phyloP scores from a whole-genome alignment of 768 basidiomycete species.

The Leccinum incarnatum region DNA sequence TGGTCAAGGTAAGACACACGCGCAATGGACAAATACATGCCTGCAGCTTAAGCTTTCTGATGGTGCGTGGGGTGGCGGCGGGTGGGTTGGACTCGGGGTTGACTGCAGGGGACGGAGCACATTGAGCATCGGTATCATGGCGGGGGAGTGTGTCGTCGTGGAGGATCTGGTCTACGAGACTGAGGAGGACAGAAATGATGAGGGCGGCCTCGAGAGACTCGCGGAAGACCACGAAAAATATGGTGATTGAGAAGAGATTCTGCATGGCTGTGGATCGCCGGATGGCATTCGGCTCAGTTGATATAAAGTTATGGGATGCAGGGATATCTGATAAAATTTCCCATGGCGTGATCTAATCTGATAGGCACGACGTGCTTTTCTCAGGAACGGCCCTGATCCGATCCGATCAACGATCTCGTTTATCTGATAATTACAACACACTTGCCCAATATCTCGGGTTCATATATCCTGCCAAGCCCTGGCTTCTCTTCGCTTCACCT shows the following conservation, averaged over 20 bases:
- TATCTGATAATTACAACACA: slow-evolving; percentile 7
- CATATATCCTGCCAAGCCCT: too few relatives aligned
- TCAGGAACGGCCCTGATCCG: neutral
- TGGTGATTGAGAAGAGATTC: slow-evolving; percentile 83
- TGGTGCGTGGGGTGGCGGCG: slow-evolving; percentile 40
- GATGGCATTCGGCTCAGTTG: neutral
- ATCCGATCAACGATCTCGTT: neutral
- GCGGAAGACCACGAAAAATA: slow-evolving; percentile 96
- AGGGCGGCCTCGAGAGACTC: slow-evolving; percentile 92
- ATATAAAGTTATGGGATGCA: neutral
- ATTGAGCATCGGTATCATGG: neutral
- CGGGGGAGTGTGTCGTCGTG: slow-evolving; percentile 20
- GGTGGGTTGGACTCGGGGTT: slow-evolving; percentile 27
- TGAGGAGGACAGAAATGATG: slow-evolving; percentile 88
- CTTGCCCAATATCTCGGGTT: neutral
- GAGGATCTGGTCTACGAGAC: slow-evolving; percentile 86
- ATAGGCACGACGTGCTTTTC: neutral
- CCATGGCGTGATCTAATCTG: neutral
- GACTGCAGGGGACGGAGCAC: neutral
- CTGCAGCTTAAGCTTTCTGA: slow-evolving; percentile 71
- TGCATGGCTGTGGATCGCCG: neutral
- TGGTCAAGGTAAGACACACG: neutral
- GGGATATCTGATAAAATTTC: slow-evolving; percentile 6
- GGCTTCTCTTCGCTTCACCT: neutral
- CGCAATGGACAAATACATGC: slow-evolving; percentile 26